Evolutionary conservation across 2,329 filamentous ascomycete genomes (phyloP).

Genomic region (Penicillium psychrosexuale): DNA sequence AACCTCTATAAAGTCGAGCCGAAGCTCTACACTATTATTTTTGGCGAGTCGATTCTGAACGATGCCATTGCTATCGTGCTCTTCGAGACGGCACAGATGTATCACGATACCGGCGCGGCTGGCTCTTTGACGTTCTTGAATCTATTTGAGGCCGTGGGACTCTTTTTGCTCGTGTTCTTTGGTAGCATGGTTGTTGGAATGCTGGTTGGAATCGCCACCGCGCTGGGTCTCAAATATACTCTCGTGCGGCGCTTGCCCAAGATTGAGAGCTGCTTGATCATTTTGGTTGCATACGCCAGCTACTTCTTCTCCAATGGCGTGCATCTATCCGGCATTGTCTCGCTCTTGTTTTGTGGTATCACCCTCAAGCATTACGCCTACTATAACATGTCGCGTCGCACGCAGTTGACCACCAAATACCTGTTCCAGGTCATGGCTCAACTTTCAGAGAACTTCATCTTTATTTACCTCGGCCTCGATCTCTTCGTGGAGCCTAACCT

Average conservation of each 20-base stretch:
- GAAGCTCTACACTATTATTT: constrained; percentile 97
- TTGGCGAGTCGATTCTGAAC: constrained; percentile 96
- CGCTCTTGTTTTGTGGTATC: constrained; percentile 93
- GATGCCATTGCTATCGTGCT: constrained; percentile 98
- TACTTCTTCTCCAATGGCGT: constrained; percentile 98
- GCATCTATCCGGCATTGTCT: constrained; percentile 95
- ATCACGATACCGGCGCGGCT: constrained; percentile 65
- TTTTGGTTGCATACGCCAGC: constrained; percentile 90
- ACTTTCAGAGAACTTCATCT: constrained; percentile 98
- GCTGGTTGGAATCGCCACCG: constrained; percentile 79
- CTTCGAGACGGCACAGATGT: constrained; percentile 95
- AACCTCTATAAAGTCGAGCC: constrained; percentile 99
- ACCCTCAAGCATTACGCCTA: constrained; percentile 99
- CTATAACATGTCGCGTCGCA: constrained; percentile 98
- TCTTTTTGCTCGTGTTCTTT: constrained; percentile 96
- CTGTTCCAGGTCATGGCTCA: constrained; percentile 93
- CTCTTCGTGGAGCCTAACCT: constrained; percentile 88
- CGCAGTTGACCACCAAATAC: constrained; percentile 96
- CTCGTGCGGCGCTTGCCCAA: constrained; percentile 89
- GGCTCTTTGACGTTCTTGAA: constrained; percentile 73
- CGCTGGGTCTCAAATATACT: constrained; percentile 88
- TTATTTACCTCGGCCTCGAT: constrained; percentile 94
- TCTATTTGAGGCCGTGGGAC: constrained; percentile 85
- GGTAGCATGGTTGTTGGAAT: constrained; percentile 88
- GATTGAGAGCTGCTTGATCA: constrained; percentile 91